Conservation (phyloP, 345 rosid species). For the Fremontodendron californicum region DNA sequence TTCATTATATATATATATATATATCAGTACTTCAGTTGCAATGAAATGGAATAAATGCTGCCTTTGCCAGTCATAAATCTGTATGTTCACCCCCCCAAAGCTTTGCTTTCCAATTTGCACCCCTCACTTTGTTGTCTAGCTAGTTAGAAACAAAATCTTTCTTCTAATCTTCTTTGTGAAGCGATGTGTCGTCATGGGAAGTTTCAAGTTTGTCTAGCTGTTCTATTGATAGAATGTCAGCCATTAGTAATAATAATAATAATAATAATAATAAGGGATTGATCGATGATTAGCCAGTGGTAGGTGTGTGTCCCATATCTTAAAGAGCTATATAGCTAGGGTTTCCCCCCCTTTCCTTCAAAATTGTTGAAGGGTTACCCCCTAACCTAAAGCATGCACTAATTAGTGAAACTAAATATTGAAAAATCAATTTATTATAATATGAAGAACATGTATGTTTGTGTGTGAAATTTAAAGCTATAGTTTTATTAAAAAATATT, state of each 20-base stretch:
- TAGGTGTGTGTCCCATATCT: not conserved
- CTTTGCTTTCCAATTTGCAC: not conserved
- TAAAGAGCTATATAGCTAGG: not conserved
- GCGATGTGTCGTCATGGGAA: not conserved
- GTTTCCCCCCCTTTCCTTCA: not conserved
- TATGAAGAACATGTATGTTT: not conserved
- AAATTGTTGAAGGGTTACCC: not conserved
- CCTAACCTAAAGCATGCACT: not conserved
- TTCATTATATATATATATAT: not conserved
- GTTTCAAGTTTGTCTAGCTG: not conserved
- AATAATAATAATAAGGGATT: no score
- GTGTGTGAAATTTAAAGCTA: not conserved
- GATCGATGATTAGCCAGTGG: not conserved
- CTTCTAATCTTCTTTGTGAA: not conserved
- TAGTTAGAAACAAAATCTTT: not conserved
- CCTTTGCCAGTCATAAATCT: not conserved
- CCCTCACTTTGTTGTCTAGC: not conserved
- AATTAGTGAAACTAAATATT: not conserved
- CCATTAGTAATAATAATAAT: no score
- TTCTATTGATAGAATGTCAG: not conserved
- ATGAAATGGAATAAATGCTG: not conserved
- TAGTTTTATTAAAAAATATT: not conserved
- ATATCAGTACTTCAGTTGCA: not conserved
- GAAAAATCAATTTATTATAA: not conserved
- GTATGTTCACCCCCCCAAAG: no score